Evolutionary conservation across 257 asterid genomes (phyloP).

Genomic region (Paraleonurus japonicus): DNA sequence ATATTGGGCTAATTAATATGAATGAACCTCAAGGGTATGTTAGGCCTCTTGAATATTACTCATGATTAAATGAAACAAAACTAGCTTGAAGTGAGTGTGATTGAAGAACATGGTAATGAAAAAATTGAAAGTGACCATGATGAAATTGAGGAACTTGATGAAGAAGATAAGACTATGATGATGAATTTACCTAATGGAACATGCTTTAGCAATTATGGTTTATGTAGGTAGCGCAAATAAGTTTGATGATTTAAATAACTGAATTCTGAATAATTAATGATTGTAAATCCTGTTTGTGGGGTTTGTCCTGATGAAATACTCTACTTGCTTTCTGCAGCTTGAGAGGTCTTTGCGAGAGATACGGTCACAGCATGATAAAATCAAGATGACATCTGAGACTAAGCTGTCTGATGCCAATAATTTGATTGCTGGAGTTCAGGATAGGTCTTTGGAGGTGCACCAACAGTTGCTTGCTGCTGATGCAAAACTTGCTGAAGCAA

Average conservation of each 20-base stretch:
- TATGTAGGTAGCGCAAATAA: not conserved
- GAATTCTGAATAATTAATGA: not conserved
- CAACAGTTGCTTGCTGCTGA: conserved; percentile 72
- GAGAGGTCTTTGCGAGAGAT: conserved; percentile 63
- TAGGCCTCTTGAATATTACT: not conserved
- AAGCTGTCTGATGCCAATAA: conserved; percentile 71
- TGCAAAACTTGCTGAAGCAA: conserved; percentile 84
- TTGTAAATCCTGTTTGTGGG: not conserved
- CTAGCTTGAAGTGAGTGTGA: not conserved
- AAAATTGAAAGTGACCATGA: not conserved
- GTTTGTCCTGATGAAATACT: conserved; percentile 17
- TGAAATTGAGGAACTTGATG: not conserved
- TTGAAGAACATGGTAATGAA: not conserved
- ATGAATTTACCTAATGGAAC: not conserved
- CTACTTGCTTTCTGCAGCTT: conserved; percentile 48
- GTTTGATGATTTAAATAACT: not conserved
- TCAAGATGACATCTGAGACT: conserved; percentile 52
- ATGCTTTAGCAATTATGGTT: not conserved
- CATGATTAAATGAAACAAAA: not conserved
- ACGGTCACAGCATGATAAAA: conserved; percentile 48
- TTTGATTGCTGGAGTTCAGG: conserved; percentile 57
- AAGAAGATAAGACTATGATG: not conserved
- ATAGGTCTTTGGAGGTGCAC: conserved; percentile 63
- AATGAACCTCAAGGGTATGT: not conserved
- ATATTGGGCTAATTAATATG: not conserved